Base-by-base conservation (phyloP, 805 yeast genomes). In the Komagataella populi region DNA sequence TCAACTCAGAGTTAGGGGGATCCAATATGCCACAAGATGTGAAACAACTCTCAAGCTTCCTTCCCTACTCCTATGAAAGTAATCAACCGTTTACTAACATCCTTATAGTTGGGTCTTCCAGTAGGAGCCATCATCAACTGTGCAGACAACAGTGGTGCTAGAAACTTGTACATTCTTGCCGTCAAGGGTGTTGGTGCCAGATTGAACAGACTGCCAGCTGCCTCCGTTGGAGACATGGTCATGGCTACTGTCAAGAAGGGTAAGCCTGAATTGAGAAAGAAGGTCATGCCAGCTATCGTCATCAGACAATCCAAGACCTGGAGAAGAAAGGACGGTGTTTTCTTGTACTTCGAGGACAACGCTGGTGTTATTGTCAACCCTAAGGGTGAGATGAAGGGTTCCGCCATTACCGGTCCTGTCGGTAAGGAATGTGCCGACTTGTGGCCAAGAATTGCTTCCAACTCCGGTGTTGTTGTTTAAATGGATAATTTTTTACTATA, bases 311-410 rank as follows among this genome's bases (percentile, higher is more conserved):
- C 99, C 63, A 91, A 90, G 83, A 89, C 99, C 63, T 93, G 99
- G 99, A 91, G 99, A 91, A 88, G 99, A 86, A 91, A 84, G 84
- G 99, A 93, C 72, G 99, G 99, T 86, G 86, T 89, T 67, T 93
- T 74, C 90, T 88, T 93, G 76, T 93, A 93, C 88, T 93, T 93
- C 68, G 99, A 93, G 84, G 99, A 93, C 80, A 93, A 93, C 72
- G 99, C 99, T 63, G 99, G 99, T 84, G 99, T 95, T 76, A 93
- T 93, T 72, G 99, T 93, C 74, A 93, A 93, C 81, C 99, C 99
- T 73, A 93, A 93, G 93, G 99, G 99, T 83, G 99, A 93, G 80
- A 93, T 95, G 99, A 93, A 93, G 84, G 99, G 99, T 79, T 95
- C 99, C 65, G 99, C 99, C 70, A 93, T 93, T 75, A 95, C 99